phyloP scores from a whole-genome alignment of 2,329 filamentous ascomycete species.

The Exutisphaerella laricina region DNA sequence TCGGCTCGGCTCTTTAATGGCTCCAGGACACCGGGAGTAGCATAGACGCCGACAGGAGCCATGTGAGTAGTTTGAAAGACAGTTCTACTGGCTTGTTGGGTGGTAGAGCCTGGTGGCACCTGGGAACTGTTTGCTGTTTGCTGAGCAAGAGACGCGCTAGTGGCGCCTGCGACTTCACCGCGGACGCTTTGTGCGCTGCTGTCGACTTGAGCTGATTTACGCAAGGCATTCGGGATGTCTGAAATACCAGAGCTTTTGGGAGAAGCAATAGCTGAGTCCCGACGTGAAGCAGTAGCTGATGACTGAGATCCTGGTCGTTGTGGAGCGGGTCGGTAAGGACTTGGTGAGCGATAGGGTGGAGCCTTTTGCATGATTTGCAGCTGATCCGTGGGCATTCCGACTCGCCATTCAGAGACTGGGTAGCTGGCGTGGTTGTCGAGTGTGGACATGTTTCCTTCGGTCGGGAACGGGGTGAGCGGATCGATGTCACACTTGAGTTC shows the following conservation, averaged over 20 bases:
- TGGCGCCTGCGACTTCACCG: background rate
- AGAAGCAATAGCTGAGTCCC: background rate
- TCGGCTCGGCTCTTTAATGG: background rate
- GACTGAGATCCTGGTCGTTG: background rate
- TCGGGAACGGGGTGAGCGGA: conserved; percentile 26
- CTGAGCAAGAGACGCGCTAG: background rate
- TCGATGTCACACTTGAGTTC: conserved; percentile 21
- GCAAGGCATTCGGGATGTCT: background rate
- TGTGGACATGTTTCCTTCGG: conserved; percentile 25
- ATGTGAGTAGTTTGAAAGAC: no score
- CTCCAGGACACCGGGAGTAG: background rate
- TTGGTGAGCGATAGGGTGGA: background rate
- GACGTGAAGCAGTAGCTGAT: background rate
- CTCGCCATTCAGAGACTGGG: conserved; percentile 10
- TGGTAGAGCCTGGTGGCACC: background rate
- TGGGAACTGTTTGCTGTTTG: conserved; percentile 11
- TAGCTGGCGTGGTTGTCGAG: conserved; percentile 25
- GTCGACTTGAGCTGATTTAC: no score
- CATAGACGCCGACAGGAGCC: background rate
- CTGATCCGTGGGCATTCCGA: conserved; percentile 1
- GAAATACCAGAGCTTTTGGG: background rate
- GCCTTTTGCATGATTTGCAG: background rate
- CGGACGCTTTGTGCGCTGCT: conserved; percentile 1
- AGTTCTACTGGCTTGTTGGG: background rate
- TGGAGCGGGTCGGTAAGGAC: background rate